Base-by-base conservation (phyloP, 108 stramenopile genomes). In the Pseudonitzschia multistriata region DNA sequence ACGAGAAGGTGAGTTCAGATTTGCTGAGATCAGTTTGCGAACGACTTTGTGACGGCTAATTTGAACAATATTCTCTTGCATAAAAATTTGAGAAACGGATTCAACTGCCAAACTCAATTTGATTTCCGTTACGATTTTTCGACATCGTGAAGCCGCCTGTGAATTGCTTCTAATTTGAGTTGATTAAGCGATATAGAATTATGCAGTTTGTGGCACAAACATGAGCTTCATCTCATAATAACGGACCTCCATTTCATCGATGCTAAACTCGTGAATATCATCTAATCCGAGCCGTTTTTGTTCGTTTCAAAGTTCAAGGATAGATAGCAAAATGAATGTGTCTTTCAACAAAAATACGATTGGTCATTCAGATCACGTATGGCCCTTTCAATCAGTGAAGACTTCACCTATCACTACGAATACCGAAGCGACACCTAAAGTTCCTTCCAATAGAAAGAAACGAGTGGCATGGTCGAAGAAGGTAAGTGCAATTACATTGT, bases 331-430 rank as follows among this genome's bases (percentile, higher is more conserved):
- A 15, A 33, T 30, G 54, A 13, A 45, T 17, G 17, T 45, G 13
- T 17, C n/a, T 55, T 30, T 55, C 8, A 30, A 55, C 54, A n/a
- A 25, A 30, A 25, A 55, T 13, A 25, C 3, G 14, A 25, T 55
- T 11, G 54, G 29, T 28, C 24, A 3, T 25, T 30, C 54, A 11
- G 54, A 30, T 27, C 1, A 13, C 22, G 29, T n/a, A 55, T 55
- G 54, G 54, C 13, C 54, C 13, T 36, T 36, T 33, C 57, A n/a
- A 59, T 29, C 24, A 4, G 57, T 59, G 19, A 35, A 59, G 8
- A 59, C 28, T 10, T 67, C 73, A 17, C 65, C 73, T 5, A 66
- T 74, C 65, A 27, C 47, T 8, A 35, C n/a, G n/a, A n/a, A n/a
- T n/a, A n/a, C 55, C 14, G 65, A n/a, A 48, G 15, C 59, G 14